Evolutionary conservation across 2,329 filamentous ascomycete species (phyloP).

Genomic region (Botrytis porri): DNA sequence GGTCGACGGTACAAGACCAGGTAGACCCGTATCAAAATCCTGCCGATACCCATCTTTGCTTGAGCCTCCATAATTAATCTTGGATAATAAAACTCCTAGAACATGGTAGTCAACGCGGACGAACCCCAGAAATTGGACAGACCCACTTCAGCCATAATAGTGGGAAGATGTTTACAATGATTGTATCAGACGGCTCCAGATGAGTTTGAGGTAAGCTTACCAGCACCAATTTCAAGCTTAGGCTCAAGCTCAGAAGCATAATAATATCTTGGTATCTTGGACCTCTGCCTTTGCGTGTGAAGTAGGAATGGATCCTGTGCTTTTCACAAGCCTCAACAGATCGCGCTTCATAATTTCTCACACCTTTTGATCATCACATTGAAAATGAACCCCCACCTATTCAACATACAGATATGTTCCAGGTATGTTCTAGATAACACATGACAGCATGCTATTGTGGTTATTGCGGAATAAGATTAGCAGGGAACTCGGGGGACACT

Average conservation of each 20-base stretch:
- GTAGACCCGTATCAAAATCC: constrained; percentile 1
- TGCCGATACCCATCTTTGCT: neutral
- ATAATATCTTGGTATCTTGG: neutral
- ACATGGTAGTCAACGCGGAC: neutral
- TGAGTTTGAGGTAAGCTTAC: neutral
- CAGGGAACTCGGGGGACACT: neutral
- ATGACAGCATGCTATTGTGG: neutral
- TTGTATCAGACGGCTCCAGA: neutral
- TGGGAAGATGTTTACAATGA: neutral
- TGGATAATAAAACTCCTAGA: neutral
- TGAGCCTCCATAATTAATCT: neutral
- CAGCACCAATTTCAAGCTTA: neutral
- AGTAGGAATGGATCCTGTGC: neutral
- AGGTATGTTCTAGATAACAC: neutral
- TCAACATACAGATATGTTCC: neutral
- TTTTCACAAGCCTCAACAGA: neutral
- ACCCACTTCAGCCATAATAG: neutral
- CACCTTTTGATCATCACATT: neutral
- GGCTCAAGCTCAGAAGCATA: neutral
- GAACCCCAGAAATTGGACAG: neutral
- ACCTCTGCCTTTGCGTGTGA: neutral
- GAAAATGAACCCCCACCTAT: neutral
- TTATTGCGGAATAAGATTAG: neutral
- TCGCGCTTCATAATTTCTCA: neutral
- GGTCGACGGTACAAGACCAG: neutral